Evolutionary conservation across 2,329 filamentous ascomycete genomes (phyloP).

Genomic region (Talaromyces sp.): DNA sequence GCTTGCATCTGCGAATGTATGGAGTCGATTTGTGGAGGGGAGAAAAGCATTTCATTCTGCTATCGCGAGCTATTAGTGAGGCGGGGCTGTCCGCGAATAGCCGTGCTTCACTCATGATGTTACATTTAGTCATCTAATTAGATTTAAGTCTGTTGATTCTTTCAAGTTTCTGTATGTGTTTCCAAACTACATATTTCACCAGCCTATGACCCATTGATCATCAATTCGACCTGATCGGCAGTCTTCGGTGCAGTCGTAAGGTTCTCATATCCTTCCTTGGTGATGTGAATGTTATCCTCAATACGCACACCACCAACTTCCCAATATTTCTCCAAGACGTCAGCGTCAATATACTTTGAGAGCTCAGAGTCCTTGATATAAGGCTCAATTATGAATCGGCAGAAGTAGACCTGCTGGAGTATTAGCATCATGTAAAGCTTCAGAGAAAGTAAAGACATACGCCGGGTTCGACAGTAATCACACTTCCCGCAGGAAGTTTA

Average conservation of each 20-base stretch:
- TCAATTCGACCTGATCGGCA: constrained; percentile 58
- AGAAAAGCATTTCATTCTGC: neutral
- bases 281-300: constrained; percentile 85
- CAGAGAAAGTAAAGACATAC: constrained; percentile 46
- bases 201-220: constrained; percentile 11
- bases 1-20: neutral
- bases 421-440: neutral
- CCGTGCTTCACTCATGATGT: constrained; percentile 1
- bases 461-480: constrained; percentile 94
- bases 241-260: constrained; percentile 76
- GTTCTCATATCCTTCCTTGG: constrained; percentile 74
- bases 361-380: constrained; percentile 71
- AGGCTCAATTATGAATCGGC: constrained; percentile 79
- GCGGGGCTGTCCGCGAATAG: constrained; percentile 9
- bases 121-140: neutral
- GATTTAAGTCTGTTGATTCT: neutral
- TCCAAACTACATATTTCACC: neutral
- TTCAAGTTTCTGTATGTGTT: neutral
- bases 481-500: constrained; percentile 69
- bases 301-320: constrained; percentile 88
- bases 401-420: constrained; percentile 71
- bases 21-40: neutral
- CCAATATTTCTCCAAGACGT: constrained; percentile 75
- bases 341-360: constrained; percentile 70
- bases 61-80: neutral